phyloP scores from a whole-genome alignment of 2,329 filamentous ascomycete species.

The Rutstroemia sp. region DNA sequence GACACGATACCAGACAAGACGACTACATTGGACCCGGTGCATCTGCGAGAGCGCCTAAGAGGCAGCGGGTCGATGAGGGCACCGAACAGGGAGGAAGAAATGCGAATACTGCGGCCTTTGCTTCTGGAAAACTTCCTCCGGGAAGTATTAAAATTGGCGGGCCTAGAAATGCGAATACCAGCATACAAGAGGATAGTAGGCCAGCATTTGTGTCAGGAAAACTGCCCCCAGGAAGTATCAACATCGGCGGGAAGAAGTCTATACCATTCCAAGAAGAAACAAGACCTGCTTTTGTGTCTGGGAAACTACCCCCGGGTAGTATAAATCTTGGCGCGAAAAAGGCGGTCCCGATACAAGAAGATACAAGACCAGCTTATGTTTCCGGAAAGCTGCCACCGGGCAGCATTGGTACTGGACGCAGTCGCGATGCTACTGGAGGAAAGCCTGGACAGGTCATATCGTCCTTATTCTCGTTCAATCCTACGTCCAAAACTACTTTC shows the following conservation, averaged over 20 bases:
- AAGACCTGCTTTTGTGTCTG: slow-evolving; percentile 22
- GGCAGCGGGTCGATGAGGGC: slow-evolving; percentile 35
- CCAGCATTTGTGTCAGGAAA: slow-evolving; percentile 28
- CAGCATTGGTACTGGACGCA: slow-evolving; percentile 25
- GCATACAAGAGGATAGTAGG: slow-evolving; percentile 11
- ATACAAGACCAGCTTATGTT: slow-evolving; percentile 24
- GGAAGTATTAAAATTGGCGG: slow-evolving; percentile 25
- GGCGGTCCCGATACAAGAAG: slow-evolving; percentile 16
- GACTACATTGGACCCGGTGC: slow-evolving; percentile 28
- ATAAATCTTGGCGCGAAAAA: slow-evolving; percentile 25
- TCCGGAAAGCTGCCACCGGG: slow-evolving; percentile 21
- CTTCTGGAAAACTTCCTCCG: slow-evolving; percentile 32
- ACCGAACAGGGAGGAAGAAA: slow-evolving; percentile 13
- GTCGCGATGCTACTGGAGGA: slow-evolving; percentile 21
- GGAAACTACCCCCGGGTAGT: slow-evolving; percentile 32
- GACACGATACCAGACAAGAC: slow-evolving; percentile 20
- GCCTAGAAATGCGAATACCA: slow-evolving; percentile 12
- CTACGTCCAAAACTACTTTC: slow-evolving; percentile 57
- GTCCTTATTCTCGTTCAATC: slow-evolving; percentile 88
- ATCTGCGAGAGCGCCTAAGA: slow-evolving; percentile 33
- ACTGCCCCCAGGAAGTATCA: slow-evolving; percentile 30
- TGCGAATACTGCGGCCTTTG: slow-evolving; percentile 16
- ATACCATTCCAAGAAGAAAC: slow-evolving; percentile 14
- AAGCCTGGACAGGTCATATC: slow-evolving; percentile 66
- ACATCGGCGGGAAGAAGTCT: slow-evolving; percentile 16